Conservation (phyloP, 1,284 basidiomycete genomes). For the Spongiforma sp. region DNA sequence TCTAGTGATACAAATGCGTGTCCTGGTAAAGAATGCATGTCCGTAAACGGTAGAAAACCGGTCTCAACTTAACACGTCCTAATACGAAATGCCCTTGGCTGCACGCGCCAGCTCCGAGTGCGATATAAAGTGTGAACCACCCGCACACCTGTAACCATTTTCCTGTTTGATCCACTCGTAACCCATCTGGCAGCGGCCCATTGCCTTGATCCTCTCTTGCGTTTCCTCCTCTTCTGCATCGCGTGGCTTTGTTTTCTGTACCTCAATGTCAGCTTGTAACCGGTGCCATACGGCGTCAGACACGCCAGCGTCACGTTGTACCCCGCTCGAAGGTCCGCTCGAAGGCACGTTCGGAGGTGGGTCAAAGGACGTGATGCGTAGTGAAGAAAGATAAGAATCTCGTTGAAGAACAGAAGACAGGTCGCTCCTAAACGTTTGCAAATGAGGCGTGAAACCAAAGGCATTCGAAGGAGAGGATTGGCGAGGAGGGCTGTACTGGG, state of each 20-base stretch:
- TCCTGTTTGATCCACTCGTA: background rate
- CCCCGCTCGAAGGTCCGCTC: background rate
- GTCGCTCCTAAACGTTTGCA: no score
- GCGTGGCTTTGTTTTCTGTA: background rate
- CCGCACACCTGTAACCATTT: background rate
- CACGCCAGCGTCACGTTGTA: background rate
- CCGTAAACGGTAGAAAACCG: no score
- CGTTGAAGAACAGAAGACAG: no score
- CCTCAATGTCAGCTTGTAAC: background rate
- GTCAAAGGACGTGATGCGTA: no score
- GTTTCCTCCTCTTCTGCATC: background rate
- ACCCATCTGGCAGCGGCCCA: background rate
- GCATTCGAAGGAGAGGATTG: background rate
- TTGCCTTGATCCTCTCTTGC: background rate
- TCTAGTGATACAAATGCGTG: no score
- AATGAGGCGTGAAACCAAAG: no score
- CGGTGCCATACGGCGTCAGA: background rate
- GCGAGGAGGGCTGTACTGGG: background rate
- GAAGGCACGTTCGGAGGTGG: no score
- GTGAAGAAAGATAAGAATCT: no score
- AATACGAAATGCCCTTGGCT: no score
- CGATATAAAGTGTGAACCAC: background rate
- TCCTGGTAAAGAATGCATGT: no score
- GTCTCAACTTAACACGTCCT: no score
- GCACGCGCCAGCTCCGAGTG: no score